These are phyloP conservation scores for Candida wancherniae DNA, from an alignment of 805 yeast genomes.

Conservation along the genomic window DNA sequence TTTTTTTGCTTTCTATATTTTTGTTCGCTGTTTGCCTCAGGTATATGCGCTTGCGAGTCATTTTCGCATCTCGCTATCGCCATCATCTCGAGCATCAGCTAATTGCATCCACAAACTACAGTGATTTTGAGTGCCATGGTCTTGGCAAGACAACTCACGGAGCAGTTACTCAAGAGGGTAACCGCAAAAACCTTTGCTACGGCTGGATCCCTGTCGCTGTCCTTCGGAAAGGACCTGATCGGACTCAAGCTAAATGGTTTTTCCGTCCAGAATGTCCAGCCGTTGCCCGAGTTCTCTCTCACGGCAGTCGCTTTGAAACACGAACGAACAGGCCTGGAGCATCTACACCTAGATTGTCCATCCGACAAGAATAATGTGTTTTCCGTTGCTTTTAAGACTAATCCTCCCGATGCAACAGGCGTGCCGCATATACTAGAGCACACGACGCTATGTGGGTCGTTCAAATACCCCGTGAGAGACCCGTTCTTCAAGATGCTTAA, in stretches of 20 bases:
- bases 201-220: constrained; percentile 7
- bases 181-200: constrained; percentile 8
- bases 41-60: no score
- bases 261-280: constrained; percentile 54
- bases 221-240: constrained; percentile 47
- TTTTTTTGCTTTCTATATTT: background rate
- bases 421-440: constrained; percentile 96
- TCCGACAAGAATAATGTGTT: constrained; percentile 85
- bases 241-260: constrained; percentile 66
- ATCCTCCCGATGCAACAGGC: constrained; percentile 93
- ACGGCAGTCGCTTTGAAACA: constrained; percentile 75
- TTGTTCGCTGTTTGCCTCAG: no score
- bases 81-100: no score
- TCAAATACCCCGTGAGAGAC: constrained; percentile 88
- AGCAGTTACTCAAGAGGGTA: no score
- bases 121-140: no score
- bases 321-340: constrained; percentile 65
- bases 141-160: no score
- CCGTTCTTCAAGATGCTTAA: constrained; percentile 97
- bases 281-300: constrained; percentile 77
- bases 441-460: constrained; percentile 92
- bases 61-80: no score
- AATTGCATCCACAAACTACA: no score
- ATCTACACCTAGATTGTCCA: constrained; percentile 76
- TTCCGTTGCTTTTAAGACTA: constrained; percentile 84